Evolutionary conservation across 805 yeast genomes (phyloP), one percentile per base, ranked within the genome.

Genomic region (Candida gorgasii): DNA sequence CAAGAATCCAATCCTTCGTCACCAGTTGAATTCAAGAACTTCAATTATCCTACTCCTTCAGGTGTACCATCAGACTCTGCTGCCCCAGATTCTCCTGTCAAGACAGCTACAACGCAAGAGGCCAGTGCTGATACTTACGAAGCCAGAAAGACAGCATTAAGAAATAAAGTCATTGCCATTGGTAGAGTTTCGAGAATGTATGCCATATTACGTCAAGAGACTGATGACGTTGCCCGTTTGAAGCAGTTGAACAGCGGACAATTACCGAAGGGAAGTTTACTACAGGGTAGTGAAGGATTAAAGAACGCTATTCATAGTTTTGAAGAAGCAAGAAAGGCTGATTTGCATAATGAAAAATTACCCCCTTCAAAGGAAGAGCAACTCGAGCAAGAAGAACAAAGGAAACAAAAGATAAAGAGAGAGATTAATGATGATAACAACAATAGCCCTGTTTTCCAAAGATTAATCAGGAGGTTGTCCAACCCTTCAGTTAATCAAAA

Each of bases 171-270:
- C 40, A 66, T 92, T 54, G 98, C 98, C 11, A 93, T 92, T 63
- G 98, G 98, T n/a, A 79, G 96, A 51, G 88, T 92, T 51, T 84
- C 96, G 17, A 78, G 97, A 44, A 88, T 92, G 95, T 90, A 86
- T 65, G 84, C 82, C 48, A 84, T 90, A 6, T 72, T 92, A 53
- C 77, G 97, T 51, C 89, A 88, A 59, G 96, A 92, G 57, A 77
- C 90, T 36, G 97, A 88, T 61, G 81, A 80, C 51, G 93, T 92
- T 38, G 82, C 84, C 39, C 88, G 84, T 56, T 73, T 92, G 55
- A 88, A 89, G 65, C 73, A 75, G 13, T 72, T 80, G 49, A 75
- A 84, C 47, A 82, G 89, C 36, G 92, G 93, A n/a, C 72, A 69
- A 8, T 69, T 92, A 50, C 98, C 98, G 9, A 82, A 84, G 56